A percentile compares a stretch with the other conserved stretches of the same genome.
Conservation (phyloP, 805 yeast genomes). For the Ogataea ramenticola region DNA sequence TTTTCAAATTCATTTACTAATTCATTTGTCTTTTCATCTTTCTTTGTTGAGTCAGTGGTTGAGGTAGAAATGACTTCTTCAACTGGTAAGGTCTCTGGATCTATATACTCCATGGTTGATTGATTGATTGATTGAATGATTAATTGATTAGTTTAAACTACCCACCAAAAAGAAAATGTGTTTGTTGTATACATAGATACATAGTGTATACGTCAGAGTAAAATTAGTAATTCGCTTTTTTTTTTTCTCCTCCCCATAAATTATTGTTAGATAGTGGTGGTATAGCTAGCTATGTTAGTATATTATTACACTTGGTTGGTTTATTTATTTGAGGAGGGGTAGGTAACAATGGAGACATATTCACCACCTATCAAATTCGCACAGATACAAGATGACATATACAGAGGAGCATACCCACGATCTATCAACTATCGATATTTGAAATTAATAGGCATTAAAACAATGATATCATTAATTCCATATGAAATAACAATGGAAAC, state of each 20-base stretch:
- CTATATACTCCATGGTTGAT: conserved; percentile 24
- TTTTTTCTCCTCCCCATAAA: too few relatives aligned
- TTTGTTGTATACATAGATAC: not conserved
- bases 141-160: too few relatives aligned
- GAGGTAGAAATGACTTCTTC: not conserved
- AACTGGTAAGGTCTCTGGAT: conserved; percentile 14
- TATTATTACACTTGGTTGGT: too few relatives aligned
- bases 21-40: conserved; percentile 44
- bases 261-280: too few relatives aligned
- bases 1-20: conserved; percentile 48
- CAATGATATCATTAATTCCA: conserved; percentile 77
- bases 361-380: conserved; percentile 80
- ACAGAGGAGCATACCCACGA: conserved; percentile 85
- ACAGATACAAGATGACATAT: conserved; percentile 59
- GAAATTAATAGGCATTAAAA: conserved; percentile 53
- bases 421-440: conserved; percentile 65
- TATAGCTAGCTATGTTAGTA: too few relatives aligned
- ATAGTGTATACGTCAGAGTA: too few relatives aligned
- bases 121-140: not conserved
- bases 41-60: not conserved
- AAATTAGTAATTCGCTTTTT: too few relatives aligned
- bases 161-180: too few relatives aligned
- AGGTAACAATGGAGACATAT: too few relatives aligned
- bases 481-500: conserved; percentile 51
- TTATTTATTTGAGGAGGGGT: too few relatives aligned